A percentile compares a stretch with the other conserved stretches of the same genome.
Evolutionary conservation across 2,329 filamentous ascomycete species (phyloP).

Genomic region (Septoria petroselini): DNA sequence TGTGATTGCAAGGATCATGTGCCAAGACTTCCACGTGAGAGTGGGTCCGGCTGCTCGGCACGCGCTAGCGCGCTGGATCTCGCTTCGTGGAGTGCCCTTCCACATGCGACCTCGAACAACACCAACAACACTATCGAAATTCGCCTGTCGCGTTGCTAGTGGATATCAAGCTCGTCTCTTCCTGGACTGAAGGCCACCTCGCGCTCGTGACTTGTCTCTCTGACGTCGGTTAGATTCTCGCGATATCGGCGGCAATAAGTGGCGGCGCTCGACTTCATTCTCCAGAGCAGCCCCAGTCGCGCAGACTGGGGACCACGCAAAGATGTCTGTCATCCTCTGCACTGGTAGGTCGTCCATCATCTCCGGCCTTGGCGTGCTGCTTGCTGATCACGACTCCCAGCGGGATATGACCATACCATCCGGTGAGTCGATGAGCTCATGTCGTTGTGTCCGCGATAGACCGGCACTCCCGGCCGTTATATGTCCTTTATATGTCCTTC

Average conservation of each 20-base stretch:
- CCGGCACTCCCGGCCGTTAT: too few species aligned
- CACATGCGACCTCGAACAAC: too few species aligned
- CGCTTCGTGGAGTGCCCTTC: too few species aligned
- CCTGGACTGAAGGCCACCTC: background rate
- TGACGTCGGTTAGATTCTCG: background rate
- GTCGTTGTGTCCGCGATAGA: background rate
- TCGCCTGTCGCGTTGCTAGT: too few species aligned
- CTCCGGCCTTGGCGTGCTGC: slow-evolving; percentile 13
- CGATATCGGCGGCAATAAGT: background rate
- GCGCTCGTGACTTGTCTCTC: background rate
- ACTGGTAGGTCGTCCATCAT: slow-evolving; percentile 52
- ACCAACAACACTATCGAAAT: background rate
- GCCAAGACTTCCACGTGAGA: too few species aligned
- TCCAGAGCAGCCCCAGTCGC: background rate
- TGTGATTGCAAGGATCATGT: too few species aligned
- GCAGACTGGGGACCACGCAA: slow-evolving; percentile 3
- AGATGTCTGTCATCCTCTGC: slow-evolving; percentile 65
- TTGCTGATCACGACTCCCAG: slow-evolving; percentile 35
- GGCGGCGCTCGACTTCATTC: background rate
- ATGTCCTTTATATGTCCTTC: too few species aligned
- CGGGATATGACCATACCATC: slow-evolving; percentile 74
- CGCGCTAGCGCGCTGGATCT: too few species aligned
- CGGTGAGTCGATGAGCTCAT: slow-evolving; percentile 50
- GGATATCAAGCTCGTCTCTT: background rate
- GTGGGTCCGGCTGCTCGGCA: too few species aligned